These are phyloP conservation scores for Spiraea crenata DNA, from an alignment of 331 rosid species.

Conservation along the genomic window DNA sequence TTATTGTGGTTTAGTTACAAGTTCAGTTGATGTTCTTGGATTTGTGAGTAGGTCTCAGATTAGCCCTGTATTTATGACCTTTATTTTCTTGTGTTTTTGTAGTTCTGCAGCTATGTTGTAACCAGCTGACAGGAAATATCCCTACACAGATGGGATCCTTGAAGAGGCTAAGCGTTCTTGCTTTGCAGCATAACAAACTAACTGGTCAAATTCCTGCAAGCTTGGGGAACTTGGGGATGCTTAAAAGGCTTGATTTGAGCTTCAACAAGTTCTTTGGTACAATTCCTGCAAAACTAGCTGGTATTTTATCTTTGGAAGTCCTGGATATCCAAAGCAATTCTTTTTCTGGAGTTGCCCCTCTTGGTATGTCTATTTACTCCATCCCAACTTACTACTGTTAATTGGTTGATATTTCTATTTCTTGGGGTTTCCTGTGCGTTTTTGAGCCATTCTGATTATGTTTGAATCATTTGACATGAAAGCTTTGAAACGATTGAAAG, in stretches of 20 bases:
- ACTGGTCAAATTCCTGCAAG: conserved; percentile 62
- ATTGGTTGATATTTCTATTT: neutral
- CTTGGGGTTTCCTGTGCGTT: neutral
- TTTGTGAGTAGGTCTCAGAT: too few species aligned
- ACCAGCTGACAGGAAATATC: conserved; percentile 66
- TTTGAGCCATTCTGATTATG: conserved; percentile 24
- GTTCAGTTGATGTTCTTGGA: neutral
- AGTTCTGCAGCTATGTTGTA: conserved; percentile 83
- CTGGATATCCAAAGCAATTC: conserved; percentile 70
- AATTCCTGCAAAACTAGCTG: conserved; percentile 56
- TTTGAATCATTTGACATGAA: conserved; percentile 31
- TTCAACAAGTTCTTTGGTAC: conserved; percentile 62
- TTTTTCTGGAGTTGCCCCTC: conserved; percentile 67
- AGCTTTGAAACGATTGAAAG: conserved; percentile 62
- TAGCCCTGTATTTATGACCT: too few species aligned
- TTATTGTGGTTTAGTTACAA: neutral
- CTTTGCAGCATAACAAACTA: conserved; percentile 68
- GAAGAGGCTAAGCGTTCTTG: conserved; percentile 63
- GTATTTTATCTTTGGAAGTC: conserved; percentile 39
- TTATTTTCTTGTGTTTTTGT: neutral
- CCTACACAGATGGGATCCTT: conserved; percentile 65
- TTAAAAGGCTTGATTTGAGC: conserved; percentile 75
- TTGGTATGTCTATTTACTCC: conserved; percentile 45
- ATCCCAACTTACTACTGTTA: neutral
- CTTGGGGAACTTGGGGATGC: conserved; percentile 51